Evolutionary conservation across 305 asterid genomes (phyloP).

Genomic region (Solanum hybrid): DNA sequence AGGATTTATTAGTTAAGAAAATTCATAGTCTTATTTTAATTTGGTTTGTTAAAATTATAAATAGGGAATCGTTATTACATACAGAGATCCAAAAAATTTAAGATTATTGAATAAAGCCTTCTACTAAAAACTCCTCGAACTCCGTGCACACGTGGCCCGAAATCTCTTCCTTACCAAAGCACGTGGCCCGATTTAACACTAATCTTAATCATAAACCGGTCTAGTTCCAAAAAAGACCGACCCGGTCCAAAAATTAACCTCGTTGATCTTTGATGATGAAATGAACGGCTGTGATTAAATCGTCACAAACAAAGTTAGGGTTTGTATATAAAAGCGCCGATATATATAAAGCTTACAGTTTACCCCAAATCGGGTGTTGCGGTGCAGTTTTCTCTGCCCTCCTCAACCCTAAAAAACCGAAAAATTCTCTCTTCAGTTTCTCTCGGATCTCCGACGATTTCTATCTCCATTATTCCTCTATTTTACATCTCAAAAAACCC

Average conservation of each 20-base stretch:
- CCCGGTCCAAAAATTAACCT: background rate
- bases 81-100: too few species aligned
- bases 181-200: background rate
- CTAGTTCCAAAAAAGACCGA: background rate
- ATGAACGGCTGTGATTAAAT: background rate
- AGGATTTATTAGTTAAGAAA: too few species aligned
- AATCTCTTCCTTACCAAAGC: background rate
- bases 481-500: background rate
- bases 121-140: background rate
- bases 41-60: too few species aligned
- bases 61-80: too few species aligned
- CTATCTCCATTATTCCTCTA: constrained; percentile 3
- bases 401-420: constrained; percentile 7
- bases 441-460: constrained; percentile 10
- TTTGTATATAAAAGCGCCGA: background rate
- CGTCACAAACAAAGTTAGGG: background rate
- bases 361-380: background rate
- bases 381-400: constrained; percentile 15
- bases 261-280: background rate
- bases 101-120: too few species aligned
- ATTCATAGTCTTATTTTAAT: too few species aligned
- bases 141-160: background rate
- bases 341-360: background rate
- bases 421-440: background rate
- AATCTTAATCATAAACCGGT: background rate